Evolutionary conservation across 257 asterid genomes (phyloP).

Genomic region (Ajuga chamaepitys): DNA sequence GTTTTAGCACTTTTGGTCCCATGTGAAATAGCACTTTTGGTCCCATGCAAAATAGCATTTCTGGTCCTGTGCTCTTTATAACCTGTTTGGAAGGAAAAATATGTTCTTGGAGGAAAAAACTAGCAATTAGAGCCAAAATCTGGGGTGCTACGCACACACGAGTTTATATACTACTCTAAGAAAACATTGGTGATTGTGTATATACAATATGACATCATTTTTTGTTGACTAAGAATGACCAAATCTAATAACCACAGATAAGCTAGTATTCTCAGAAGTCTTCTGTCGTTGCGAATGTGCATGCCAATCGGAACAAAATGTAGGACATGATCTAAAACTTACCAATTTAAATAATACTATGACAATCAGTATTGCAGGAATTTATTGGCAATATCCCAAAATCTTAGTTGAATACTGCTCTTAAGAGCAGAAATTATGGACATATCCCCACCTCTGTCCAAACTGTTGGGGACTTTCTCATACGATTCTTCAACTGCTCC

Average conservation of each 20-base stretch:
- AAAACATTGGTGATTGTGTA: background rate
- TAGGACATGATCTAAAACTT: background rate
- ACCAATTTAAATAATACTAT: background rate
- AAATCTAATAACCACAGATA: background rate
- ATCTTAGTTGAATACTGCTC: background rate
- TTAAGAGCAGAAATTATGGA: too few relatives aligned
- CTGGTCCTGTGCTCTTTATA: too few relatives aligned
- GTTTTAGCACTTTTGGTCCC: too few relatives aligned
- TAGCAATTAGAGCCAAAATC: too few relatives aligned
- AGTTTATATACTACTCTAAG: too few relatives aligned
- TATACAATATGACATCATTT: background rate
- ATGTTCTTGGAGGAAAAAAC: too few relatives aligned
- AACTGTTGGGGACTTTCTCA: constrained; percentile 72
- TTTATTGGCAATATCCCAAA: background rate
- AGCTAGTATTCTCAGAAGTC: background rate
- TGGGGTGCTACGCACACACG: too few relatives aligned
- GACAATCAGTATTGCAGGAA: background rate
- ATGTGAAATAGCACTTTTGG: too few relatives aligned
- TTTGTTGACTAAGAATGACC: background rate
- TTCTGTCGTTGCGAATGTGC: background rate
- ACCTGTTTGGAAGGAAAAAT: too few relatives aligned
- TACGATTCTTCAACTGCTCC: constrained; percentile 78
- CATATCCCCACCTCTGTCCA: constrained; percentile 90
- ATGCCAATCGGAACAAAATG: background rate
- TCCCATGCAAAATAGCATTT: too few relatives aligned